These are phyloP conservation scores for Plenodomus biglobosus DNA, from an alignment of 2,329 filamentous ascomycete species.

Conservation along the genomic window DNA sequence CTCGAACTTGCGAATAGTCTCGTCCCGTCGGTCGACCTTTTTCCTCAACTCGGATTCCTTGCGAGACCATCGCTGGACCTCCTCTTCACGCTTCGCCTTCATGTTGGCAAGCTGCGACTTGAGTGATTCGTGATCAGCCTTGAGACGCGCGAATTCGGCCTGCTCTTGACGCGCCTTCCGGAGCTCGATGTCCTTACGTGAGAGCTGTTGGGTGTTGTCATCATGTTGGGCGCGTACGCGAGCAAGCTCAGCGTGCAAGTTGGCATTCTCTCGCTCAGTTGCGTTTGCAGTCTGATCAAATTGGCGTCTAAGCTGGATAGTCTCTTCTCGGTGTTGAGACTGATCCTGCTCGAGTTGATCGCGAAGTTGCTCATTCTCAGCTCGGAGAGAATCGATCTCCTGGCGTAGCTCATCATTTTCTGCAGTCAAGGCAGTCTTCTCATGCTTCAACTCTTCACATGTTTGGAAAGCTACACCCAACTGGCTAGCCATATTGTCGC, in stretches of 20 bases:
- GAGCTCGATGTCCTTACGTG: constrained; percentile 38
- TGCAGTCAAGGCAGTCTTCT: constrained; percentile 44
- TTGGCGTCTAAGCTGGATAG: constrained; percentile 37
- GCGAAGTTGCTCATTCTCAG: constrained; percentile 39
- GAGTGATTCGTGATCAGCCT: constrained; percentile 69
- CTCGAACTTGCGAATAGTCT: constrained; percentile 44
- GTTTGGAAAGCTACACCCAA: constrained; percentile 63
- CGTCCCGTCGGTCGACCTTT: constrained; percentile 41
- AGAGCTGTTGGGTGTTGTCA: constrained; percentile 40
- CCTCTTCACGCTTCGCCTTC: constrained; percentile 67
- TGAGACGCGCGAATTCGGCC: constrained; percentile 57
- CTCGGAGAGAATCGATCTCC: constrained; percentile 39
- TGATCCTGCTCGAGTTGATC: constrained; percentile 39
- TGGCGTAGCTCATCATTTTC: constrained; percentile 44
- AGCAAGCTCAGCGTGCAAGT: constrained; percentile 36
- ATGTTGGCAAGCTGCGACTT: constrained; percentile 74
- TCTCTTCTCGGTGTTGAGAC: constrained; percentile 39
- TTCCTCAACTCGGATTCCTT: constrained; percentile 38
- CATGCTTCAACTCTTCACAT: constrained; percentile 53
- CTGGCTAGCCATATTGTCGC: constrained; percentile 65
- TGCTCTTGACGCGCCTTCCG: constrained; percentile 42
- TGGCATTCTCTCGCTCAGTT: constrained; percentile 39
- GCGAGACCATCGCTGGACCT: constrained; percentile 36
- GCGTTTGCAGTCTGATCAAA: constrained; percentile 37
- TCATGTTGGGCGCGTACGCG: constrained; percentile 40